Evolutionary conservation across 2,329 filamentous ascomycete genomes (phyloP), one percentile per base, ranked within the genome.

Genomic region (Berkeleyomyces rouxiae): DNA sequence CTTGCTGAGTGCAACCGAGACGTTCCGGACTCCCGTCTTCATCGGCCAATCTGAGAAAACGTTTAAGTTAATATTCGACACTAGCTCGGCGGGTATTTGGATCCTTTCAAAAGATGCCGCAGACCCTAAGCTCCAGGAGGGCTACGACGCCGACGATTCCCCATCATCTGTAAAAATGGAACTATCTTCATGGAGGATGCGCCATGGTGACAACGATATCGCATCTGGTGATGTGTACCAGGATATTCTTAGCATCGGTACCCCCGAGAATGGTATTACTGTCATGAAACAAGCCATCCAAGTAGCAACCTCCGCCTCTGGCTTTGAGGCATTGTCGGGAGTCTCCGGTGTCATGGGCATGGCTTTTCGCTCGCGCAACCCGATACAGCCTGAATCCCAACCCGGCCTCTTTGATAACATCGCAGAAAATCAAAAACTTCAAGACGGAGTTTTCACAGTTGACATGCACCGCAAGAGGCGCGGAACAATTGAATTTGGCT

Each of bases 61-160:
- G 0, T 68, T 77, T 55, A 72, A 74, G 43, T 67, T 78, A 58
- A 72, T 76, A 66, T 76, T 78, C 53, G 76, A 78, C 64, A 78
- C 76, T 1, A 76, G 76, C 0, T 77, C 75, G 1, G 74, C 75
- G 7, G 76, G 78, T 63, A 69, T 78, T 31, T 77, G 77, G 77
- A 77, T 79, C 1, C 78, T 77, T 67, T 76, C 74, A 62, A 73
- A 76, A 36, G 73, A 75, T 58, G 75, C 74, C 44, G 70, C 72
- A 23, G 69, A 74, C 39, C 68, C 74, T 7, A 70, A 70, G 11
- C 74, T 73, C 0, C 76, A 78, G 58, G 68, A 70, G 4, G 61
- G 73, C n/a, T 78, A 75, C 65, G 67, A 74, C 58, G 73, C 76
- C 1, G 65, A 63, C 36, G 70, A 72, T 58, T 77, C 74, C 64